Evolutionary conservation across 2,329 filamentous ascomycete species (phyloP).

Genomic region (Aureobasidium sp.): DNA sequence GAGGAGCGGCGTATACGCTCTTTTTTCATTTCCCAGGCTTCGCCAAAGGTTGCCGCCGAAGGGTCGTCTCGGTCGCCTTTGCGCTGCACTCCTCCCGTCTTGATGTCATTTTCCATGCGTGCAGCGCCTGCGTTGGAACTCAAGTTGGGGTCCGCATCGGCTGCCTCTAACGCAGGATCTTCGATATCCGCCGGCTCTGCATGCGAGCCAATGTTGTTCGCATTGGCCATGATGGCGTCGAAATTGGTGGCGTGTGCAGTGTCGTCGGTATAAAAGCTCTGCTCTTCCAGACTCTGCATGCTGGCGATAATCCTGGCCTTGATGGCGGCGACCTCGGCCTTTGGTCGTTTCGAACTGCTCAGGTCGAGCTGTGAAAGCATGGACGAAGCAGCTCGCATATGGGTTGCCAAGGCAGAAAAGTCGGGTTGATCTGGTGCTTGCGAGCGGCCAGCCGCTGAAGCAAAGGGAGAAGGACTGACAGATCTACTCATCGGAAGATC

Average conservation of each 20-base stretch:
- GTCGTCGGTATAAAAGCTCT: conserved; percentile 72
- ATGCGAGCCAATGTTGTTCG: conserved; percentile 48
- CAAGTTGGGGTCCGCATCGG: conserved; percentile 38
- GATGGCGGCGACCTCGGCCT: conserved; percentile 74
- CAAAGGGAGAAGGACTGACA: conserved; percentile 57
- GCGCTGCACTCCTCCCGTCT: conserved; percentile 73
- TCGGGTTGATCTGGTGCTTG: conserved; percentile 65
- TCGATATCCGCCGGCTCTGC: conserved; percentile 49
- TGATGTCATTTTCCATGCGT: conserved; percentile 83
- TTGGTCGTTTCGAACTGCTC: conserved; percentile 72
- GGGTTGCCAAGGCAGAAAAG: conserved; percentile 73
- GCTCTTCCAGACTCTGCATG: conserved; percentile 81
- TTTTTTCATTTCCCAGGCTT: conserved; percentile 78
- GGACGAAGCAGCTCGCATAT: conserved; percentile 81
- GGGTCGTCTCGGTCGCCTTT: conserved; percentile 79
- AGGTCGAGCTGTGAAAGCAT: conserved; percentile 80
- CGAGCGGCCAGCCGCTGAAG: conserved; percentile 51
- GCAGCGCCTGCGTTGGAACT: conserved; percentile 69
- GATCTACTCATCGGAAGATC: conserved; percentile 62
- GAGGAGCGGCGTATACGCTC: conserved; percentile 77
- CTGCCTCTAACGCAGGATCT: conserved; percentile 35
- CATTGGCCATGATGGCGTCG: conserved; percentile 73
- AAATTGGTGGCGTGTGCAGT: conserved; percentile 63
- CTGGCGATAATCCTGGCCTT: conserved; percentile 81
- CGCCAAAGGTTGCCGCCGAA: conserved; percentile 77